Conservation (phyloP, 257 asterid species). For the Handroanthus guayacan region DNA sequence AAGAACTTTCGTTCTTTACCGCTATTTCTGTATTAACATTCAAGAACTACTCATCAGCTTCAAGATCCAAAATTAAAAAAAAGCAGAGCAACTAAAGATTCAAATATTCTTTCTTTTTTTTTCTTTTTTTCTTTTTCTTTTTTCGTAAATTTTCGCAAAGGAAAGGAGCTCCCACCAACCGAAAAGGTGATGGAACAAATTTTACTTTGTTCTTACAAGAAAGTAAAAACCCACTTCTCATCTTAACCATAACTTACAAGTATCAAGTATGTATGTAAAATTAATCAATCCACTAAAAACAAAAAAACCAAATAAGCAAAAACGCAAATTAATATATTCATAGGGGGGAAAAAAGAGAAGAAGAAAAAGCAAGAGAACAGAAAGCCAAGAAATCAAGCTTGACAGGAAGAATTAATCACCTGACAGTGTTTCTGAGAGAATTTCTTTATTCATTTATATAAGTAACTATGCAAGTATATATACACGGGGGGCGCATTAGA, state of each 20-base stretch:
- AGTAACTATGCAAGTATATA: background rate
- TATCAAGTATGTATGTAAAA: constrained; percentile 10
- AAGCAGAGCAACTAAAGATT: constrained; percentile 19
- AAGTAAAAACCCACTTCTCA: constrained; percentile 32
- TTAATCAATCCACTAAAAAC: constrained; percentile 28
- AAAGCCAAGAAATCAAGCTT: constrained; percentile 42
- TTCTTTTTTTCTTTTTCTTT: no score
- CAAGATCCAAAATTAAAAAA: constrained; percentile 57
- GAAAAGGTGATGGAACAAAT: constrained; percentile 33
- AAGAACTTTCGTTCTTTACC: constrained; percentile 31
- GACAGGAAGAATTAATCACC: constrained; percentile 56
- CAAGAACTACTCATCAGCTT: constrained; percentile 43
- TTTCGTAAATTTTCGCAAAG: constrained; percentile 18
- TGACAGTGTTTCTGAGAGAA: constrained; percentile 44
- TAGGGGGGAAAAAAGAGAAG: background rate
- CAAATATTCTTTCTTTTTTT: constrained; percentile 17
- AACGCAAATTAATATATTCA: background rate
- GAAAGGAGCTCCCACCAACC: constrained; percentile 34
- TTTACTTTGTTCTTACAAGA: constrained; percentile 22
- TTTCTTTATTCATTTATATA: constrained; percentile 34
- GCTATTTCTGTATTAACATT: constrained; percentile 48
- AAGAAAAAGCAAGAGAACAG: constrained; percentile 10
- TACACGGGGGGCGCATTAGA: constrained; percentile 31
- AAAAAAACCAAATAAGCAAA: constrained; percentile 8
- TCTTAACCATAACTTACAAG: constrained; percentile 16